Base-by-base conservation (phyloP, 352 stramenopile genomes). In the Globisporangium solare region DNA sequence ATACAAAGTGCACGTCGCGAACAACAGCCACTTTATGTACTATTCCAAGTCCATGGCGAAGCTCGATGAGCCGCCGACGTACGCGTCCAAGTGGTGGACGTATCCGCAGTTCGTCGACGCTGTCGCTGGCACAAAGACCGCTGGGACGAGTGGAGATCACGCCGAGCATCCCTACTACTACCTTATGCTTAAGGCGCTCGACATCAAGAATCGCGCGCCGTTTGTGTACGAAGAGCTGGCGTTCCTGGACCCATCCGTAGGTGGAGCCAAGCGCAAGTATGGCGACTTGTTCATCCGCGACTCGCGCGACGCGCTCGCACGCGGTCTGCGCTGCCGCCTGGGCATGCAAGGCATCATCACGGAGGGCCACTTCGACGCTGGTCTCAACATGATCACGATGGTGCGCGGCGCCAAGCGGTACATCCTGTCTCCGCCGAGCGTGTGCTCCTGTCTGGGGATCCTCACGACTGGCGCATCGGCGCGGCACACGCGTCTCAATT, bases 21-120 rank as follows among this genome's bases (percentile, higher is more conserved):
- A 95, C 37, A 60, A 73, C 53, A 97, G 96, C 62, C 94, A 98
- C 64, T 98, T 98, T 62, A 97, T 99, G 90, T 98, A 97, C 68
- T 98, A 84, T 68, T 72, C 76, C 17, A 84, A 82, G 53, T 68
- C 56, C 15, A 61, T 61, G 24, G 62, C 73, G 22, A 45, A 69
- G 35, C 21, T 47, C 17, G 67, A 68, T 18, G 67, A 82, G 53
- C 59, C 56, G 11, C 61, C 68, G 14, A 68, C 81, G 35, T 88
- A 85, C 51, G 63, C 76, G 20, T 74, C 73, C 17, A 48, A 68
- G 11, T 76, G 68, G 70, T 79, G 80, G 73, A 83, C 74, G 14
- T 92, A 89, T 48, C 50, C 56, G 12, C 61, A 90, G 47, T 92
- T 88, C 60, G 54, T 82, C 4, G 31, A 73, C 10, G 58, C 65